These are phyloP conservation scores for Mycosphaerella sp. DNA, from an alignment of 2,329 filamentous ascomycete genomes.

Conservation along the genomic window DNA sequence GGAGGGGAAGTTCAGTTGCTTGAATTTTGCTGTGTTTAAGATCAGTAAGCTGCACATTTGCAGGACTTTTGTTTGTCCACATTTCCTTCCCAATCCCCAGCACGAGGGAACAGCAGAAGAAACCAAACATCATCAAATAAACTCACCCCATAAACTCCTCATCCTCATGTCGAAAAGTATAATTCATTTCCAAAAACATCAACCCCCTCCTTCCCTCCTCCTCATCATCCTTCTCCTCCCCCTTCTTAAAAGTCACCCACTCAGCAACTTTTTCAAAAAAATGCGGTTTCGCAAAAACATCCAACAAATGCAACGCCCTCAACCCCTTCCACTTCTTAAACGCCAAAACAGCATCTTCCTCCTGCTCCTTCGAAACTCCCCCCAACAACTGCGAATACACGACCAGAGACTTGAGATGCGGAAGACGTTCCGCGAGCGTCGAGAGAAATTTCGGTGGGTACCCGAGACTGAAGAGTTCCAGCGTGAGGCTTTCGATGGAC, in stretches of 20 bases:
- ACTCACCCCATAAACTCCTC: conserved; percentile 36
- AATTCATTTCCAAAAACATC: conserved; percentile 44
- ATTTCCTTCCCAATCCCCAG: no score
- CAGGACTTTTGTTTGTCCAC: no score
- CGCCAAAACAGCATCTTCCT: conserved; percentile 39
- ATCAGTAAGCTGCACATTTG: no score
- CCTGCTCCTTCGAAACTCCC: conserved; percentile 37
- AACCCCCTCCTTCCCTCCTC: conserved; percentile 31
- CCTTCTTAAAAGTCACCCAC: conserved; percentile 28
- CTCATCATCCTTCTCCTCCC: conserved; percentile 22
- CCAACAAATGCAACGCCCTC: conserved; percentile 43
- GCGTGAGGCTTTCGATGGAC: conserved; percentile 41
- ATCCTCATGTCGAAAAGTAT: conserved; percentile 44
- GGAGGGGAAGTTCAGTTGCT: conserved; percentile 33
- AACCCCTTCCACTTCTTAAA: conserved; percentile 37
- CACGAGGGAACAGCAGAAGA: not conserved
- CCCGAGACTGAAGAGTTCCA: conserved; percentile 46
- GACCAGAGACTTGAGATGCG: conserved; percentile 41
- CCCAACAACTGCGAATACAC: conserved; percentile 44
- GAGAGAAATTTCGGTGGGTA: conserved; percentile 43
- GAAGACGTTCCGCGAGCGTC: conserved; percentile 36
- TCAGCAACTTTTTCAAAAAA: conserved; percentile 36
- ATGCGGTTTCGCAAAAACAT: conserved; percentile 41
- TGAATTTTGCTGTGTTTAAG: conserved; percentile 34
- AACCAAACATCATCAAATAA: no score